phyloP scores from a whole-genome alignment of 768 basidiomycete genomes.

The Termitomyces sp. region DNA sequence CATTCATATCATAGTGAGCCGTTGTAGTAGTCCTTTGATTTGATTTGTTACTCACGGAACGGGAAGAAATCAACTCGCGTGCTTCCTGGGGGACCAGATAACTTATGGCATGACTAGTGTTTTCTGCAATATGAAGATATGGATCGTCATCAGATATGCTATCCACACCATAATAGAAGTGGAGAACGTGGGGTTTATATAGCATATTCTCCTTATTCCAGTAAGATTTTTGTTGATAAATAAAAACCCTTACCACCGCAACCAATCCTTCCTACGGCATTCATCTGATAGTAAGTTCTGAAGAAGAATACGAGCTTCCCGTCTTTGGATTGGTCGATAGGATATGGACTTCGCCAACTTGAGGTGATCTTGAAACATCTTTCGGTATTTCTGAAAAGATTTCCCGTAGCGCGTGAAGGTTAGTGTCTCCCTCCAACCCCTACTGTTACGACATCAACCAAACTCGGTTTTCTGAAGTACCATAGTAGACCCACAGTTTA shows the following conservation, averaged over 20 bases:
- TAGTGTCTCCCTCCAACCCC: conserved; percentile 5
- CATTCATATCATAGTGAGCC: not conserved
- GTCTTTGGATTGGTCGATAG: conserved; percentile 15
- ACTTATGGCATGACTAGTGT: conserved; percentile 20
- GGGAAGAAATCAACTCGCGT: conserved; percentile 18
- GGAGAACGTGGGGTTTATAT: conserved; percentile 2
- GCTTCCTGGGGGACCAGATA: conserved; percentile 19
- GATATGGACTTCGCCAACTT: conserved; percentile 11
- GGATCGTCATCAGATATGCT: conserved; percentile 32
- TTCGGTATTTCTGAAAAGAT: conserved; percentile 20
- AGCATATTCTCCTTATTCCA: too few relatives aligned
- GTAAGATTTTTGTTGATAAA: not conserved
- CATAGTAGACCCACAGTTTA: not conserved
- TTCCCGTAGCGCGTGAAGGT: conserved; percentile 19
- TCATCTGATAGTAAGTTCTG: conserved; percentile 23
- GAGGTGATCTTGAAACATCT: conserved; percentile 22
- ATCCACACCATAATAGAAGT: conserved; percentile 21
- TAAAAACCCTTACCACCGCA: conserved; percentile 9
- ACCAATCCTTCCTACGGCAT: conserved; percentile 17
- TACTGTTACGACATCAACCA: not conserved
- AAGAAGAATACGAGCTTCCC: conserved; percentile 26
- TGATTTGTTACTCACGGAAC: conserved; percentile 16
- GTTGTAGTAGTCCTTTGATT: too few relatives aligned
- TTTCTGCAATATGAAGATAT: conserved; percentile 30
- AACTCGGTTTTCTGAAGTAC: not conserved